Evolutionary conservation across 1,284 basidiomycete genomes (phyloP), one percentile per base, ranked within the genome.

Genomic region (Melampsora americana): DNA sequence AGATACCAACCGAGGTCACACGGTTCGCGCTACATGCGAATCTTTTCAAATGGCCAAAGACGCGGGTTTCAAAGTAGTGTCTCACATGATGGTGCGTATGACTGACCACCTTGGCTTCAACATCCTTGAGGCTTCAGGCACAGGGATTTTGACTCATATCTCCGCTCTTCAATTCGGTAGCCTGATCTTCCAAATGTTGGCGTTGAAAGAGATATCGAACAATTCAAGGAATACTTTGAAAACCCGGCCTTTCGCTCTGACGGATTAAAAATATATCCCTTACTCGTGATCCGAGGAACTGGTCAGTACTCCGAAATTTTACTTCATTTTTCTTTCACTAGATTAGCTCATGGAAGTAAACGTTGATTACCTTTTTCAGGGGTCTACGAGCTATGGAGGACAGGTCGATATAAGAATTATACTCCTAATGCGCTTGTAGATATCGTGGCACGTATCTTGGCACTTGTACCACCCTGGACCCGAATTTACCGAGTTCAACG

Each of bases 41-140:
- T 94, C 92, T 6, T 99, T 99, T 85, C 96, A 99, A 82, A 89
- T 99, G 80, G 91, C 95, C 46, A 99, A 99, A 84, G 95, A 99
- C 80, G 95, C 95, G 0, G 95, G 95, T 12, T 99, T 98, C 90
- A 99, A 99, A 85, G 93, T 97, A 74, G 95, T 97, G 56, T 93
- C 93, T 23, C 94, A 97, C 82, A 96, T 96, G 94, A 97, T 97
- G 94, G 81, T 80, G 23, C 18, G 80, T 48, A 42, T 60, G 2
- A 2, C 65, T 48, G 12, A 7, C 18, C 39, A 12, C 11, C 73
- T 75, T 39, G 26, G 23, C 69, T 11, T 0, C 23, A 11, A 1
- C 5, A 18, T 44, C n/a, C n/a, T n/a, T n/a, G n/a, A n/a, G n/a
- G n/a, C n/a, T n/a, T n/a, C n/a, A n/a, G n/a, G n/a, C n/a, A n/a